Conservation (phyloP, 1,139 yeast genomes). For the Scheffersomyces quercinus region DNA sequence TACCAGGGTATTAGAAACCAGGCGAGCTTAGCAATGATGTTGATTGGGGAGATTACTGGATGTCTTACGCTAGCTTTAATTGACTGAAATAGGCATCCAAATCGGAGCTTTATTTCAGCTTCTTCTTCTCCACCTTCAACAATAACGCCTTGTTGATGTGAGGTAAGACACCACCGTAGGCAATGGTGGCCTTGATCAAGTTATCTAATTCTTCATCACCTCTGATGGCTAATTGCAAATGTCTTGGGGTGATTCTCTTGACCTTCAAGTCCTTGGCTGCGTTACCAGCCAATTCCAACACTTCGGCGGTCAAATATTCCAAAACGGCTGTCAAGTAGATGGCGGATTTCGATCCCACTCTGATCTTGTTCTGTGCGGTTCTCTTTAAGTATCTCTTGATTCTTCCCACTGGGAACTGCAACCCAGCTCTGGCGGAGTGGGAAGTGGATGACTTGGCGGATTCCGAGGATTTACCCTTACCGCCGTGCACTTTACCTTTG, state of each 20-base stretch:
- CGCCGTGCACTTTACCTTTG: constrained; percentile 93
- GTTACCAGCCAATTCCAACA: constrained; percentile 96
- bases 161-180: constrained; percentile 99
- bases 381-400: constrained; percentile 92
- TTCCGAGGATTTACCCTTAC: constrained; percentile 87
- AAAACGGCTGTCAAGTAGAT: constrained; percentile 95
- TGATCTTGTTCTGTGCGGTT: constrained; percentile 87
- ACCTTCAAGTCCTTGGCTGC: constrained; percentile 98
- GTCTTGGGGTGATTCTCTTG: constrained; percentile 98
- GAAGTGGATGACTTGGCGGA: constrained; percentile 70
- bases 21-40: no score
- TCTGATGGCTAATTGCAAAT: constrained; percentile 95
- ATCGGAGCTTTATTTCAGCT: constrained; percentile 28
- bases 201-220: constrained; percentile 99
- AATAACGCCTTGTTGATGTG: constrained; percentile 93
- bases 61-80: not conserved
- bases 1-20: no score
- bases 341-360: constrained; percentile 98
- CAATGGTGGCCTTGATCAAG: constrained; percentile 94
- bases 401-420: constrained; percentile 98
- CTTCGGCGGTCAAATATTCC: constrained; percentile 97
- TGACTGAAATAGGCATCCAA: constrained; percentile 1
- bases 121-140: constrained; percentile 86
- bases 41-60: not conserved
- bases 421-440: constrained; percentile 95